phyloP scores from a whole-genome alignment of 352 stramenopile genomes.

The Phytophthora europaea region DNA sequence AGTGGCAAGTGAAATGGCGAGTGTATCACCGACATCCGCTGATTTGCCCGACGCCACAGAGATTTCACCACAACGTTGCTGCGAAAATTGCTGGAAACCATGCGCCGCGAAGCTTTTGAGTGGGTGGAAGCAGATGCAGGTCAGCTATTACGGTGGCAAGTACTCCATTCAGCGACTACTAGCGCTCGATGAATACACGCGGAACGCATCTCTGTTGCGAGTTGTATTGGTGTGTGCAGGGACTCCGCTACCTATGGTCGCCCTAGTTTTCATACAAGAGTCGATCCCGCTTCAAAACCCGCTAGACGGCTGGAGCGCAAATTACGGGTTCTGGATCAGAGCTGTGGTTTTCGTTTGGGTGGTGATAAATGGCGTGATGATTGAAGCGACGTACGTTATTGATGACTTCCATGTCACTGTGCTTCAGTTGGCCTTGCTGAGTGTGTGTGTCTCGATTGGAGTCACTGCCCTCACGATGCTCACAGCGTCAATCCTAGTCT shows the following conservation, averaged over 20 bases:
- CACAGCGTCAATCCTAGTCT: neutral
- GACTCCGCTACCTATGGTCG: neutral
- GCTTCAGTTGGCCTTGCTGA: neutral
- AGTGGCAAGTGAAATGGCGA: neutral
- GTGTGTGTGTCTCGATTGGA: neutral
- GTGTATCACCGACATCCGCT: neutral
- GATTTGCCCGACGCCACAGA: neutral
- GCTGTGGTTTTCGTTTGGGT: neutral
- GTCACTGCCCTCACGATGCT: neutral
- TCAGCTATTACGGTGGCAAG: slow-evolving; percentile 1
- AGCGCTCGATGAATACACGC: neutral
- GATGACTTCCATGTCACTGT: neutral
- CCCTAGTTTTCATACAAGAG: neutral
- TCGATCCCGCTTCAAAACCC: slow-evolving; percentile 11
- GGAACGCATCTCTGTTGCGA: neutral
- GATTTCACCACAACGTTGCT: neutral
- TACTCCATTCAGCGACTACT: neutral
- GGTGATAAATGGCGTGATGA: neutral
- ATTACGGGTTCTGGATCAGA: slow-evolving; percentile 14
- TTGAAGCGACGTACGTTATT: neutral
- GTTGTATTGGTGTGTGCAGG: slow-evolving; percentile 3
- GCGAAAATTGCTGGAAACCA: neutral
- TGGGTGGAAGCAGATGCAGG: neutral
- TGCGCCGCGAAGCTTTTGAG: neutral
- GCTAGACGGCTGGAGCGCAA: neutral